A percentile compares a stretch with the other conserved stretches of the same genome.
Evolutionary conservation across 495 filamentous ascomycete genomes (phyloP).

Genomic region (Apodospora peruviana): DNA sequence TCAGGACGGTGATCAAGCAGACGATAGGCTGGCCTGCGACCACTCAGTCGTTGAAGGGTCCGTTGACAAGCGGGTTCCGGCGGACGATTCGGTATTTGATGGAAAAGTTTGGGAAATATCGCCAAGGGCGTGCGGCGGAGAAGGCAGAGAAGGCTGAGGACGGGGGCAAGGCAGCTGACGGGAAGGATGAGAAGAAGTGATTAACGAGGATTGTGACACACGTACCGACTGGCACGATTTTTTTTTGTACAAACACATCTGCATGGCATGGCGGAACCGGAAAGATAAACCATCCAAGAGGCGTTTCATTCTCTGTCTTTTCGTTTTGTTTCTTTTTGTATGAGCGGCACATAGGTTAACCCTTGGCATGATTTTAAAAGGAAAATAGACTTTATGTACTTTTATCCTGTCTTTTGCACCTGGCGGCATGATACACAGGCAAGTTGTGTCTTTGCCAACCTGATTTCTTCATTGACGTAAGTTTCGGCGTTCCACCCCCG

Average conservation of each 20-base stretch:
- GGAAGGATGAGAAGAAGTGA: constrained; percentile 10
- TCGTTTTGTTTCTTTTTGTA: background rate
- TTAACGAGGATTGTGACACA: background rate
- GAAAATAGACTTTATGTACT: background rate
- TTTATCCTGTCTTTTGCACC: no score
- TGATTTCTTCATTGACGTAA: no score
- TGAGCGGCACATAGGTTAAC: background rate
- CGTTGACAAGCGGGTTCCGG: constrained; percentile 65
- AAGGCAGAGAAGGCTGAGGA: constrained; percentile 9
- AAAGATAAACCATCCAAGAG: no score
- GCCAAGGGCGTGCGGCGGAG: constrained; percentile 32
- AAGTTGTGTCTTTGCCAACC: no score
- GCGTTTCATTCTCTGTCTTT: no score
- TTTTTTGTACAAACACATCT: constrained; percentile 16
- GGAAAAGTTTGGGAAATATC: constrained; percentile 78
- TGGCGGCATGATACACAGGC: no score
- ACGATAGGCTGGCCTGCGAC: constrained; percentile 90
- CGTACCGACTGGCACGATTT: constrained; percentile 4
- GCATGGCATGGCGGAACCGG: constrained; percentile 15
- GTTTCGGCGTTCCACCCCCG: no score
- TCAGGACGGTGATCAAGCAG: constrained; percentile 69
- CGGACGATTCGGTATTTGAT: constrained; percentile 68
- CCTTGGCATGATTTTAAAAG: background rate
- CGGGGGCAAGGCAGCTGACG: constrained; percentile 2
- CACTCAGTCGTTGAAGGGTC: constrained; percentile 74